These are phyloP conservation scores for Zopfia rhizophila DNA, from an alignment of 2,329 filamentous ascomycete species.

Conservation along the genomic window DNA sequence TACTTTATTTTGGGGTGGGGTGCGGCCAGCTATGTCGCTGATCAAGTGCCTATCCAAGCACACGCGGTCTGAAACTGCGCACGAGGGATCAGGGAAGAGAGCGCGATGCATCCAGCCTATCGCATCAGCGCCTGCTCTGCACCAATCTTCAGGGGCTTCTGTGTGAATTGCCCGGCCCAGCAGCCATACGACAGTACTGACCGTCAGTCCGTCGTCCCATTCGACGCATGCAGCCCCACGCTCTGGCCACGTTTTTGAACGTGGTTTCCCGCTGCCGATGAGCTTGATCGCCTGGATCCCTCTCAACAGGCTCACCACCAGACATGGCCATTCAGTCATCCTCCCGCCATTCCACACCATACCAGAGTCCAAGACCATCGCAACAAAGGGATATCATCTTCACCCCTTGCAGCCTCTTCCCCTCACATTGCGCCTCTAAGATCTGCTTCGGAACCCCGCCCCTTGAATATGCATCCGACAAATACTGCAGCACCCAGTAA, in stretches of 20 bases:
- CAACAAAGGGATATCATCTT: conserved; percentile 15
- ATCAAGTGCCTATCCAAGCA: too few species aligned
- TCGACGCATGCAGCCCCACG: conserved; percentile 28
- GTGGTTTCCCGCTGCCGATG: conserved; percentile 25
- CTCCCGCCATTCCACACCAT: background rate
- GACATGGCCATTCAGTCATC: conserved; percentile 2
- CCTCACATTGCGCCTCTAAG: conserved; percentile 1
- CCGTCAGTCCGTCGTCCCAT: too few species aligned
- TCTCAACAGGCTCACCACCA: background rate
- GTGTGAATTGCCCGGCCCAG: background rate
- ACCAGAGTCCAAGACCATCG: background rate
- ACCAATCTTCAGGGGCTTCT: background rate
- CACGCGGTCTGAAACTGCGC: conserved; percentile 6
- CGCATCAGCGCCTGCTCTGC: background rate
- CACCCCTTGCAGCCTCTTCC: conserved; percentile 1
- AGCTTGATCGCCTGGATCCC: conserved; percentile 3
- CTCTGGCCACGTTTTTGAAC: conserved; percentile 31
- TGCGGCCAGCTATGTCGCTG: too few species aligned
- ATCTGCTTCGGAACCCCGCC: too few species aligned
- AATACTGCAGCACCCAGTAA: conserved; percentile 3
- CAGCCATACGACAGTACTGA: background rate
- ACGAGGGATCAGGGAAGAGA: conserved; percentile 6
- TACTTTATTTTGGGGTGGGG: background rate
- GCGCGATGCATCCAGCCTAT: too few species aligned
- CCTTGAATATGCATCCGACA: background rate